Conservation (phyloP, 306 rosid genomes). For the Cicer chorassanicum region DNA sequence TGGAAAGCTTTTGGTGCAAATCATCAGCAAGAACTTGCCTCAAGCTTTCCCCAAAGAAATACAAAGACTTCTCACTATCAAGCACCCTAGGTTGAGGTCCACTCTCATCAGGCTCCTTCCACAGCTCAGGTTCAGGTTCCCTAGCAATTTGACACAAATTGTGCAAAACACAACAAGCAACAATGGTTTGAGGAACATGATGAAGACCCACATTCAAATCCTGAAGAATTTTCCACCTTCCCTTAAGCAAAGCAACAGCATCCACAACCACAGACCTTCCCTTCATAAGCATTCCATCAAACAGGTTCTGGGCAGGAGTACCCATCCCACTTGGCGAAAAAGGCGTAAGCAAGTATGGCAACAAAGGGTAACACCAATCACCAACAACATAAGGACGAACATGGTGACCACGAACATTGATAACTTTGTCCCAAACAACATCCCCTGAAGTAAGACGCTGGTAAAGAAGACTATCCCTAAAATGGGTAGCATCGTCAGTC, state of each 20-base stretch:
- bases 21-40: conserved; percentile 93
- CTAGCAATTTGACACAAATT: conserved; percentile 92
- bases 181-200: conserved; percentile 87
- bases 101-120: conserved; percentile 88
- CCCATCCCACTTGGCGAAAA: conserved; percentile 76
- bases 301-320: conserved; percentile 80
- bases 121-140: conserved; percentile 86
- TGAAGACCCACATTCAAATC: conserved; percentile 81
- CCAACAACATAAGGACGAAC: conserved; percentile 91
- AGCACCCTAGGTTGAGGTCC: conserved; percentile 70
- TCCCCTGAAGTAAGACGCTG: conserved; percentile 71
- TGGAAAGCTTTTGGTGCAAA: conserved; percentile 86
- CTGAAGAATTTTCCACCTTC: conserved; percentile 90
- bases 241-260: conserved; percentile 87
- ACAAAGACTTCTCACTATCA: conserved; percentile 70
- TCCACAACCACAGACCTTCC: conserved; percentile 85
- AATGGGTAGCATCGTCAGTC: conserved; percentile 75
- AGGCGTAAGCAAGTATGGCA: conserved; percentile 77
- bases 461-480: conserved; percentile 75
- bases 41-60: conserved; percentile 78
- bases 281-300: conserved; percentile 94
- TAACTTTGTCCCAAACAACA: conserved; percentile 76
- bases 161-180: conserved; percentile 93
- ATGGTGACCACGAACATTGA: conserved; percentile 63
- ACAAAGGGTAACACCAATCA: conserved; percentile 83